phyloP scores from a whole-genome alignment of 1,139 yeast genomes.

The Saccharomyces hybrid region DNA sequence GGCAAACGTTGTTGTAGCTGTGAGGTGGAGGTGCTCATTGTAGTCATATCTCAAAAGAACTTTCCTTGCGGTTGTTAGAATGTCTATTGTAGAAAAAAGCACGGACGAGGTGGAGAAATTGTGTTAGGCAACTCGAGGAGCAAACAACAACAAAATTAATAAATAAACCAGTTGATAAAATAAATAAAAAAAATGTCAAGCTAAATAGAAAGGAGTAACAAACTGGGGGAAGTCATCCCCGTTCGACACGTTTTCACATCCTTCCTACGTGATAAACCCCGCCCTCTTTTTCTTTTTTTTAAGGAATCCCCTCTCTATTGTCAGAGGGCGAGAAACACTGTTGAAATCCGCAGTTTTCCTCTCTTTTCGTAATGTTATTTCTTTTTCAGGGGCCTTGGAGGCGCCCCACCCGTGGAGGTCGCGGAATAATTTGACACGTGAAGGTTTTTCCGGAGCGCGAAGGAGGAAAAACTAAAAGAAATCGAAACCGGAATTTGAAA shows the following conservation, averaged over 20 bases:
- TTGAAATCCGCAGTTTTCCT: neutral
- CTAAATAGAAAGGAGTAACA: neutral
- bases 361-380: neutral
- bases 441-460: neutral
- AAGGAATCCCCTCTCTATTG: neutral
- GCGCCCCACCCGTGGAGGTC: neutral
- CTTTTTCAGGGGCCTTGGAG: neutral
- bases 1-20: neutral
- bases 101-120: neutral
- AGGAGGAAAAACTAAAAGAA: neutral
- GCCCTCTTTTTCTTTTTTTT: neutral
- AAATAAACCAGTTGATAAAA: neutral
- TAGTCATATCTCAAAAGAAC: neutral
- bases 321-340: neutral
- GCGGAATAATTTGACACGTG: neutral
- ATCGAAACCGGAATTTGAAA: neutral
- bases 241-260: neutral
- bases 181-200: neutral
- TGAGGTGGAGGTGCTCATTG: neutral
- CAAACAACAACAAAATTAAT: neutral
- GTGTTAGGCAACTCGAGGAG: neutral
- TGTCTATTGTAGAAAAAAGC: neutral
- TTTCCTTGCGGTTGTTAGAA: neutral
- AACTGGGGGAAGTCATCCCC: neutral
- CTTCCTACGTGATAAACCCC: neutral